Evolutionary conservation across 106 monocot species (phyloP), one percentile per base, ranked within the genome.

Genomic region (Hemerocallis citrina): DNA sequence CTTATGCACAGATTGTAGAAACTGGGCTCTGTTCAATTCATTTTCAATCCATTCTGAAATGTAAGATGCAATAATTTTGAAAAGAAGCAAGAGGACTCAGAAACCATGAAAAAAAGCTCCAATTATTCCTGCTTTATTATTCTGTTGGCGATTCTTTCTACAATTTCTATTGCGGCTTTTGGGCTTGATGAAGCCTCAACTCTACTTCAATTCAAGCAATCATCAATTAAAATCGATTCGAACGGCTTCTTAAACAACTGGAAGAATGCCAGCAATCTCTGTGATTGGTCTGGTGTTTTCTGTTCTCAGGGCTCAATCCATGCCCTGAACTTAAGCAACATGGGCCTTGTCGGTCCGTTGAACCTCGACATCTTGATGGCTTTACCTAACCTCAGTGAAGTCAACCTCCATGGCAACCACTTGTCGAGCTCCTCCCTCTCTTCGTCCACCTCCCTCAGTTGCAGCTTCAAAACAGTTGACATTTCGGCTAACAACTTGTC

Each of bases 401-500:
- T 81, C 66, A 31, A 75, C 16, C 72, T 81, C 52, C 62, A 14
- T 10, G 66, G 71, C 15, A 81, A 81, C 51, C 49, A n/a, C n/a
- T 81, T 81, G 58, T 51, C 71, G 31, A 72, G 81, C 44, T 64
- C n/a, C n/a, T n/a, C 75, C 50, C 81, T 81, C 57, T 38, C 37
- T 11, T 11, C 11, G 7, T 38, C 37, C 11, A 5, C 37, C 37
- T 72, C 81, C 45, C 61, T 29, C 41, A 72, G 38, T 5, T 92
- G 91, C 62, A n/a, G 52, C 34, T 67, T 92, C 32, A 58, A 66
- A 44, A 41, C 50, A 7, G 68, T 83, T 16, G 83, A 92, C 57
- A 43, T 92, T 1, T 92, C 91, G 10, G 33, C 67, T 14, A 92
- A 92, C 75, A 79, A 68, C 52, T 74, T 92, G 25, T 68, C 80